Evolutionary conservation across 257 asterid species (phyloP).

Genomic region (Fraxinus quadrangulata): DNA sequence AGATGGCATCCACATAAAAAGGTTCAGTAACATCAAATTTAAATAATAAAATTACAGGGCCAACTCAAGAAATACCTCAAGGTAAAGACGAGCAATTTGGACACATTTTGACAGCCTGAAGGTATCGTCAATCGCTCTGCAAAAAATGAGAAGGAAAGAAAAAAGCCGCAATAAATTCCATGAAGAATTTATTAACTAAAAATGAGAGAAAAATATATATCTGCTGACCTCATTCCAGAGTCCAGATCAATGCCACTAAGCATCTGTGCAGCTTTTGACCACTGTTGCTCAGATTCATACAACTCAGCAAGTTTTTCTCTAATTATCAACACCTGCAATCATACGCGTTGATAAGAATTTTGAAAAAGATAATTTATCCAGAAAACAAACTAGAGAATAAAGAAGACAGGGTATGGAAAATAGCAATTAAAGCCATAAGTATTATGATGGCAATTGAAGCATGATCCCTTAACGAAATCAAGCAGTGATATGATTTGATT

Average conservation of each 20-base stretch:
- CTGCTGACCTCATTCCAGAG: constrained; percentile 90
- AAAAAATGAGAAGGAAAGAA: constrained; percentile 24
- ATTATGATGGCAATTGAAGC: constrained; percentile 8
- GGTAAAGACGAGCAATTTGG: constrained; percentile 94
- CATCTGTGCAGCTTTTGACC: constrained; percentile 99
- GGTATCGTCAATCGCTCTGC: constrained; percentile 89
- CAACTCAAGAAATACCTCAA: constrained; percentile 61
- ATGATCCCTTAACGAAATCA: background rate
- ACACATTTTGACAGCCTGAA: constrained; percentile 91
- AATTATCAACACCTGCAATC: constrained; percentile 72
- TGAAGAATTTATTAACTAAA: constrained; percentile 14
- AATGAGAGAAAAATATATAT: constrained; percentile 5
- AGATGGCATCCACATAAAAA: constrained; percentile 7
- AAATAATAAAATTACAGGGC: background rate
- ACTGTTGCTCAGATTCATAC: constrained; percentile 88
- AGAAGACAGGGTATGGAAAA: constrained; percentile 14
- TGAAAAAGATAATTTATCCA: constrained; percentile 14
- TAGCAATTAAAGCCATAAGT: background rate
- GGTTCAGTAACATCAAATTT: background rate
- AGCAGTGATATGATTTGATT: background rate
- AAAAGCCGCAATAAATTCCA: background rate
- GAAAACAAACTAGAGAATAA: constrained; percentile 4
- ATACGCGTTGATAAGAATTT: constrained; percentile 18
- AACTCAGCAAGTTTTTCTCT: constrained; percentile 93
- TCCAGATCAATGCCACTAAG: constrained; percentile 99